Evolutionary conservation across 176 grass and related monocot species (phyloP).

Genomic region (Paspalum vaginatum): DNA sequence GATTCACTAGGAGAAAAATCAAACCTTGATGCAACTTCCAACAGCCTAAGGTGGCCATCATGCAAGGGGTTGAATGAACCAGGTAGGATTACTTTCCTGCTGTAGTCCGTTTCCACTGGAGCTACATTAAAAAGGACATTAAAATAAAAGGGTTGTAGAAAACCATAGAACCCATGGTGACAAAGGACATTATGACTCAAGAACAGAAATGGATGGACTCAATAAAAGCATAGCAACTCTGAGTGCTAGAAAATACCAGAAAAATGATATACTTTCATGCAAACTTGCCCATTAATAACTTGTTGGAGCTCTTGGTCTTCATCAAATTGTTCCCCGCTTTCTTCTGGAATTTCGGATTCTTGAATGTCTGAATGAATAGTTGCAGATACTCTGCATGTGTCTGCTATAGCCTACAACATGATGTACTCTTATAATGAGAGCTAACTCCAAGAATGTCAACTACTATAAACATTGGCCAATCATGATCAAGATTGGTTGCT

Average conservation of each 20-base stretch:
- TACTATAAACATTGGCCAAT: slow-evolving; percentile 16
- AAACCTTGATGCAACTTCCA: slow-evolving; percentile 83
- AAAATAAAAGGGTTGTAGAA: slow-evolving; percentile 34
- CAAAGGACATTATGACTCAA: slow-evolving; percentile 35
- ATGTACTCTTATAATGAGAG: slow-evolving; percentile 4
- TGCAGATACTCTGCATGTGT: slow-evolving; percentile 71
- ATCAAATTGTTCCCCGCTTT: slow-evolving; percentile 65
- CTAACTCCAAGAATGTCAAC: neutral
- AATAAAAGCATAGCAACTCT: slow-evolving; percentile 25
- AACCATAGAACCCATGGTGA: neutral
- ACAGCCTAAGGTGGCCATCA: slow-evolving; percentile 87
- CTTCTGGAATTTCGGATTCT: slow-evolving; percentile 68
- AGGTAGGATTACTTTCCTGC: slow-evolving; percentile 80
- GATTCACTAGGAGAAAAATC: slow-evolving; percentile 29
- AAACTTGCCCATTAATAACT: slow-evolving; percentile 89
- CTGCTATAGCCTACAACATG: slow-evolving; percentile 72
- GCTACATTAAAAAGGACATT: slow-evolving; percentile 46
- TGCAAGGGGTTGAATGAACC: slow-evolving; percentile 99
- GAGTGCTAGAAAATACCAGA: slow-evolving; percentile 39
- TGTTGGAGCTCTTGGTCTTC: slow-evolving; percentile 87
- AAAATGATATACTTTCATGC: slow-evolving; percentile 86
- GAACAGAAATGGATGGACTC: slow-evolving; percentile 23
- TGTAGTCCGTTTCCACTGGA: slow-evolving; percentile 44
- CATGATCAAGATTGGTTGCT: slow-evolving; percentile 4
- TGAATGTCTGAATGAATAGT: slow-evolving; percentile 64